Percentiles rank a stretch among this genome's conserved stretches.
phyloP scores from a whole-genome alignment of 768 basidiomycete genomes.

The Podaxis carcinomalis region DNA sequence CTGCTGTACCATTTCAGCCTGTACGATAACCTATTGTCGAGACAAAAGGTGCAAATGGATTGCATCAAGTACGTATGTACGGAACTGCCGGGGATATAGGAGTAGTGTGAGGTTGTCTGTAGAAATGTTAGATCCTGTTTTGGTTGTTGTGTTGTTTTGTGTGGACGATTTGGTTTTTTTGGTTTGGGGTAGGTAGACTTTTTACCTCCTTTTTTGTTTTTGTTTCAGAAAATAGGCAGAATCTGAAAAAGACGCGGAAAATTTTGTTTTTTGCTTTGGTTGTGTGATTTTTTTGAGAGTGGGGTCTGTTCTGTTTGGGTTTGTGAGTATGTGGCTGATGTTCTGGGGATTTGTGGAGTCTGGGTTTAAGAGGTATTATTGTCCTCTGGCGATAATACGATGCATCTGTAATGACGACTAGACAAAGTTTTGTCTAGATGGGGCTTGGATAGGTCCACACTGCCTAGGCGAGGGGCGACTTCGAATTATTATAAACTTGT shows the following conservation, averaged over 20 bases:
- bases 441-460: no score
- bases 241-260: conserved; percentile 61
- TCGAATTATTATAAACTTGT: no score
- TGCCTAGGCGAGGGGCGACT: no score
- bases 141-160: background rate
- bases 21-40: background rate
- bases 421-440: no score
- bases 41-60: background rate
- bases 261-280: conserved; percentile 17
- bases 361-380: no score
- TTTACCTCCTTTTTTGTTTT: background rate
- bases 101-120: no score
- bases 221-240: conserved; percentile 56
- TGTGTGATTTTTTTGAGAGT: background rate
- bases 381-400: no score
- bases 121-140: background rate
- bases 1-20: background rate
- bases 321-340: no score
- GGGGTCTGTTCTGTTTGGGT: no score
- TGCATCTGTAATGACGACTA: no score
- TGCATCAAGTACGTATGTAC: background rate
- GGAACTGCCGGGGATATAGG: background rate
- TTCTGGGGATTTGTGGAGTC: no score
- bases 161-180: background rate
- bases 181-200: background rate